phyloP scores from a whole-genome alignment of 2,329 filamentous ascomycete species.

The Cordyceps javanica region DNA sequence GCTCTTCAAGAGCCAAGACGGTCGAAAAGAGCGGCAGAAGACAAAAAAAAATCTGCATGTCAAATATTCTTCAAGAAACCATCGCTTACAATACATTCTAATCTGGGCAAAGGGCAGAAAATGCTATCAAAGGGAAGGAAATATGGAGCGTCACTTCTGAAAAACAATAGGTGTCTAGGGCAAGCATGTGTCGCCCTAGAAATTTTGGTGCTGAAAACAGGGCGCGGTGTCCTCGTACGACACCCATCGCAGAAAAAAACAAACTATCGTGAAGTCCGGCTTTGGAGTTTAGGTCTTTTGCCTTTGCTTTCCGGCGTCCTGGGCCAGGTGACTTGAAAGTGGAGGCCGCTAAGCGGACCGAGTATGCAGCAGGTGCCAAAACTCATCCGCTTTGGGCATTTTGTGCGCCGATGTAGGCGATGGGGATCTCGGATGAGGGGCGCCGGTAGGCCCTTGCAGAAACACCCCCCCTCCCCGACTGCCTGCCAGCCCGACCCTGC shows the following conservation, averaged over 20 bases:
- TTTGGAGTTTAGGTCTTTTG: slow-evolving; percentile 10
- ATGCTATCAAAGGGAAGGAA: background rate
- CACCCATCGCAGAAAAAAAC: background rate
- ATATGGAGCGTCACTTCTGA: background rate
- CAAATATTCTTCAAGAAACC: background rate
- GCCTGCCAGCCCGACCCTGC: background rate
- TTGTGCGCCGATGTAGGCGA: slow-evolving; percentile 12
- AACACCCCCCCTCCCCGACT: too few relatives aligned
- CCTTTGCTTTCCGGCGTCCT: slow-evolving; percentile 4
- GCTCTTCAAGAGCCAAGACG: too few relatives aligned
- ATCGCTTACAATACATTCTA: background rate
- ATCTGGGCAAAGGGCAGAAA: background rate
- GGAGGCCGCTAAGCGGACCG: background rate
- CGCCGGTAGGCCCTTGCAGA: background rate
- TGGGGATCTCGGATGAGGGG: slow-evolving; percentile 9
- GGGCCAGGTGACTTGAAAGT: slow-evolving; percentile 7
- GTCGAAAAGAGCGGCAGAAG: background rate
- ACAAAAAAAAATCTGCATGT: background rate
- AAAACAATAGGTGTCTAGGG: background rate
- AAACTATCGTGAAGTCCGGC: slow-evolving; percentile 11
- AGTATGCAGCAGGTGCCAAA: slow-evolving; percentile 9
- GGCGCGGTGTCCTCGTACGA: background rate
- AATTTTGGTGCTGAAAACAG: background rate
- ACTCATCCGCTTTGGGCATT: slow-evolving; percentile 4
- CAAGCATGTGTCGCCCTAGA: background rate